Conservation (phyloP, 139 green algal genomes). For the Tetradesmus obliquus region DNA sequence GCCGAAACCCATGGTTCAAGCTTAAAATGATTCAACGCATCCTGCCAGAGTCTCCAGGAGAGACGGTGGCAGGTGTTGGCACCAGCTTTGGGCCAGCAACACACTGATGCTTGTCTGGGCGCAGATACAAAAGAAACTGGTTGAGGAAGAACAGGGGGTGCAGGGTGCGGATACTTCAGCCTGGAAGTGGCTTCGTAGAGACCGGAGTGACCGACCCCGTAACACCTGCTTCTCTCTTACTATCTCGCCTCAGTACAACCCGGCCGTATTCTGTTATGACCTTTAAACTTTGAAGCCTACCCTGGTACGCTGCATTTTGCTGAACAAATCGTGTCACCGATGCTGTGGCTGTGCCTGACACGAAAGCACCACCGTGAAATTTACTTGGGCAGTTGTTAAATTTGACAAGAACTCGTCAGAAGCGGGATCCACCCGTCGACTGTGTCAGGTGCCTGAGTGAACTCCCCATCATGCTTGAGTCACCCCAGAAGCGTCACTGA, state of each 20-base stretch:
- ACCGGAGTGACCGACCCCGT: background rate
- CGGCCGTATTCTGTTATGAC: no score
- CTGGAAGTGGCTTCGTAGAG: no score
- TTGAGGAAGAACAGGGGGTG: background rate
- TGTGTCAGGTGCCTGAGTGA: background rate
- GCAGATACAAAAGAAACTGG: background rate
- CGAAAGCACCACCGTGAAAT: background rate
- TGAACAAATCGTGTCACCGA: background rate
- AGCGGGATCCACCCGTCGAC: background rate
- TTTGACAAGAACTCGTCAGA: background rate
- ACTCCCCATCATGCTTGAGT: background rate
- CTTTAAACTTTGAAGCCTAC: no score
- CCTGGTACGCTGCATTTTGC: no score
- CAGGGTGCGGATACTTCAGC: background rate
- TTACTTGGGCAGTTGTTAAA: background rate
- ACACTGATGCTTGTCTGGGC: background rate
- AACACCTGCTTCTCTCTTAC: background rate
- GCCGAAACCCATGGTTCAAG: background rate
- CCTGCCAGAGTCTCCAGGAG: background rate
- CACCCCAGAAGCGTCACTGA: background rate
- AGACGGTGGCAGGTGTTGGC: slow-evolving; percentile 1
- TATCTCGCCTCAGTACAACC: background rate
- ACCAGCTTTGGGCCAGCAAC: background rate
- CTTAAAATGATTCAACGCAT: background rate
- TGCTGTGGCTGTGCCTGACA: background rate